Evolutionary conservation across 2,329 filamentous ascomycete species (phyloP).

Genomic region (Curvularia sp.): DNA sequence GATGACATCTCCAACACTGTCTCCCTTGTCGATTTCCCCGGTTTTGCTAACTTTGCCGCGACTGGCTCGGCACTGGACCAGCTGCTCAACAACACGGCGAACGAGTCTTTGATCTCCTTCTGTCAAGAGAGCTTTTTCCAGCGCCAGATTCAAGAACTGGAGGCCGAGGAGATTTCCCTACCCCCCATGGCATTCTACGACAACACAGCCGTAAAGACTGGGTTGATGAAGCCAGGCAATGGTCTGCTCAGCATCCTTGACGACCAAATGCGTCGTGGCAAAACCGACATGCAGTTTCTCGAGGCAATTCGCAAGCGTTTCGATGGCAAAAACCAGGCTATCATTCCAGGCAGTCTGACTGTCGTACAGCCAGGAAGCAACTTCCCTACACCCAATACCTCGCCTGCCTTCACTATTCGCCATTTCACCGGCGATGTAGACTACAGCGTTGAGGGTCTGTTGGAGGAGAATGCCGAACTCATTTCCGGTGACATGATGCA

Average conservation of each 20-base stretch:
- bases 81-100: conserved; percentile 91
- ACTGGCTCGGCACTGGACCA: conserved; percentile 90
- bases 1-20: conserved; percentile 92
- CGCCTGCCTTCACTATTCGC: conserved; percentile 85
- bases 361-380: conserved; percentile 85
- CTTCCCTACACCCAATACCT: conserved; percentile 81
- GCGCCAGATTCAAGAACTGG: conserved; percentile 88
- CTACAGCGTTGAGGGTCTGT: conserved; percentile 82
- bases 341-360: conserved; percentile 77
- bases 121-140: conserved; percentile 97
- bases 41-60: conserved; percentile 83
- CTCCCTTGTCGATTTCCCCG: conserved; percentile 94
- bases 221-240: conserved; percentile 89
- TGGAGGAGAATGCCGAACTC: conserved; percentile 95
- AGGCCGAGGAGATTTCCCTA: conserved; percentile 91
- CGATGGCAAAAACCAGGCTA: conserved; percentile 90
- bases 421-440: conserved; percentile 98
- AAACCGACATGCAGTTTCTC: conserved; percentile 86
- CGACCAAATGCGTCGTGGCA: conserved; percentile 89
- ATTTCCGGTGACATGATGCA: conserved; percentile 97
- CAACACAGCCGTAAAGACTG: conserved; percentile 92
- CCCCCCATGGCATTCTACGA: conserved; percentile 96
- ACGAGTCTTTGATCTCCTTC: conserved; percentile 90
- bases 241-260: conserved; percentile 93
- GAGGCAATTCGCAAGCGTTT: conserved; percentile 93